Percentiles rank a stretch among this genome's conserved stretches.
Evolutionary conservation across 305 asterid genomes (phyloP).

Genomic region (Caryopteris hybrid): DNA sequence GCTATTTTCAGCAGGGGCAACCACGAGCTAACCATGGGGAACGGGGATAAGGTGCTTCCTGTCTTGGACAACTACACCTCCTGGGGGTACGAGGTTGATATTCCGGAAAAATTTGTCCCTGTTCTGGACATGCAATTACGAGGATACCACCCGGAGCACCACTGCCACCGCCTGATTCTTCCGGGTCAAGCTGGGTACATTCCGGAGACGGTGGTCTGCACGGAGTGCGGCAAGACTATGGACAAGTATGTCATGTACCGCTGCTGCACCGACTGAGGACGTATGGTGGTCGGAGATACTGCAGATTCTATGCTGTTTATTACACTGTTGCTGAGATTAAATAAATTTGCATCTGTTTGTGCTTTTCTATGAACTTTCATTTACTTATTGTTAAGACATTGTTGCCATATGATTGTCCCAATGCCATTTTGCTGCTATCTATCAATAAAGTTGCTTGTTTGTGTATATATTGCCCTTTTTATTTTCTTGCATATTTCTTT

Average conservation of each 20-base stretch:
- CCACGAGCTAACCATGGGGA: slow-evolving; percentile 6
- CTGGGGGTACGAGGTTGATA: slow-evolving; percentile 11
- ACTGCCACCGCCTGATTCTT: slow-evolving; percentile 51
- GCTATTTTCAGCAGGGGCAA: slow-evolving; percentile 14
- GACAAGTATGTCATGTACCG: slow-evolving; percentile 83
- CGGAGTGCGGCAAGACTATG: slow-evolving; percentile 76
- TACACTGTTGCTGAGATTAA: background rate
- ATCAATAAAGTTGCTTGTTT: slow-evolving; percentile 2
- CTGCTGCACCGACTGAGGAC: slow-evolving; percentile 58
- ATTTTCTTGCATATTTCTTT: too few relatives aligned
- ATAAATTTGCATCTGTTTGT: background rate
- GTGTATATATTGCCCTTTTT: background rate
- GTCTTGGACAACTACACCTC: background rate
- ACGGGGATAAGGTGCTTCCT: slow-evolving; percentile 12
- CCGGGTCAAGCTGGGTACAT: slow-evolving; percentile 54
- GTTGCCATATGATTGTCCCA: background rate
- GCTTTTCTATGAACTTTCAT: background rate
- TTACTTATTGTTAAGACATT: background rate
- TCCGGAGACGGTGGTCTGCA: slow-evolving; percentile 67
- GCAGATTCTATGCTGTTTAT: background rate
- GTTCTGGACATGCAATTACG: slow-evolving; percentile 31
- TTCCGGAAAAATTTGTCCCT: slow-evolving; percentile 7
- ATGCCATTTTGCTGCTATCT: background rate
- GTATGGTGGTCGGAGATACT: background rate
- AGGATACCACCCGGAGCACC: slow-evolving; percentile 42